Base-by-base conservation (phyloP, 805 yeast species). In the Metschnikowia similis region DNA sequence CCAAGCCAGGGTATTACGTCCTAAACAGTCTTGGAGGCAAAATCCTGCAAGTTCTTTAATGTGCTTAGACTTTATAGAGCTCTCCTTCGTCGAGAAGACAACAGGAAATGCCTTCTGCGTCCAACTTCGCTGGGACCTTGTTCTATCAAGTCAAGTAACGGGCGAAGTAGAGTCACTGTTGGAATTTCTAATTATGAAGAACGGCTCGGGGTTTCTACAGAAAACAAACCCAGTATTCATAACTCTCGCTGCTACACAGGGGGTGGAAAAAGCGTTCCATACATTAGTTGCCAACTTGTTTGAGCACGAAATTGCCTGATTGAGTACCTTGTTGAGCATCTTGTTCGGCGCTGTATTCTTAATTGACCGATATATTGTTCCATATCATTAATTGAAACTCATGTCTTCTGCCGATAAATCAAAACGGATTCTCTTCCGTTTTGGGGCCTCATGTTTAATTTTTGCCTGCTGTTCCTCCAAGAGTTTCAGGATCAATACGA, bases 401-500 rank as follows among this genome's bases (percentile, higher is more conserved):
- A 67, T 53, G 21, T 51, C 49, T 9, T 57, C 66, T 26, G 61
- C 58, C 7, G 61, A 66, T 35, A 71, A 56, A 54, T 71, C 69
- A 50, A 70, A 67, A 34, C 55, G 32, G 29, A 63, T 27, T 35
- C 27, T 27, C 16, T 16, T 43, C 8, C 28, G 38, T 26, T 27
- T 31, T 13, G 32, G 46, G 32, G 11, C 39, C 13, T n/a, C 31
- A 3, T 28, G 26, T 30, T 35, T 32, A 10, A 35, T 11, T 35
- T 34, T 43, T 7, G 26, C 27, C 34, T 35, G 31, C 17, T 34
- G 39, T 31, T 43, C 39, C 7, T 27, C 46, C 44, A 64, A 57
- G 39, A 56, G 59, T 10, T 63, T 28, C 39, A 27, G 59, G 6
- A 60, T 53, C 51, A 70, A 57, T 48, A 61, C 64, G 38, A 62